Percentiles rank a stretch among this genome's conserved stretches.
phyloP scores from a whole-genome alignment of 805 yeast species.

The Metschnikowia drakensbergensis region DNA sequence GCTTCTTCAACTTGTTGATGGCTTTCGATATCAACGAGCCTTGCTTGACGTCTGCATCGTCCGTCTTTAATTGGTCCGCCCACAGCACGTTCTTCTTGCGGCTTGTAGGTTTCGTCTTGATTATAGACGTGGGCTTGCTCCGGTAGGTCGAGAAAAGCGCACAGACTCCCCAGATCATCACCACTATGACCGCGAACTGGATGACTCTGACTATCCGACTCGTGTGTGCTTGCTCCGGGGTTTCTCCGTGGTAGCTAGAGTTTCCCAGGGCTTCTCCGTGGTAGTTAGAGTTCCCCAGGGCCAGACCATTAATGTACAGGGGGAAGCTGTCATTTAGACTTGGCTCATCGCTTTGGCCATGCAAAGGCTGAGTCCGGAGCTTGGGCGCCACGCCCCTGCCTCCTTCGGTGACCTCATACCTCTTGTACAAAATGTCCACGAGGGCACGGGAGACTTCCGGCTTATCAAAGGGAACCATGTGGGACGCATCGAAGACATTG shows the following conservation, averaged over 20 bases:
- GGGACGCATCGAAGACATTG: slow-evolving; percentile 72
- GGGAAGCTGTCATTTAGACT: neutral
- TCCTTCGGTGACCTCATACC: slow-evolving; percentile 13
- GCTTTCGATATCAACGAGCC: slow-evolving; percentile 37
- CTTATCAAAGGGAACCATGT: slow-evolving; percentile 89
- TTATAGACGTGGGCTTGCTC: slow-evolving; percentile 40
- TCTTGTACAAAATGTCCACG: slow-evolving; percentile 45
- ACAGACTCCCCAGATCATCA: slow-evolving; percentile 40
- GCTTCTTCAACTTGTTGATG: slow-evolving; percentile 29
- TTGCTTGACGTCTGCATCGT: slow-evolving; percentile 21
- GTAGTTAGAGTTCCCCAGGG: neutral
- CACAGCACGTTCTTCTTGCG: slow-evolving; percentile 45
- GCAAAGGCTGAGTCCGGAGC: slow-evolving; percentile 7
- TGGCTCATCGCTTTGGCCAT: neutral
- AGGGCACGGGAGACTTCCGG: slow-evolving; percentile 69
- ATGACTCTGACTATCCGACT: slow-evolving; percentile 34
- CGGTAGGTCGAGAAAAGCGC: slow-evolving; percentile 35
- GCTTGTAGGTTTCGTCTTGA: slow-evolving; percentile 31
- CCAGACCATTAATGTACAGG: no score
- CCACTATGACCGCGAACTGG: slow-evolving; percentile 36
- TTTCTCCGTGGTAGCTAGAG: neutral
- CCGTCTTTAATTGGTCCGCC: slow-evolving; percentile 43
- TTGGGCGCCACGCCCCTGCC: slow-evolving; percentile 15
- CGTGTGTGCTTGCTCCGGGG: slow-evolving; percentile 7
- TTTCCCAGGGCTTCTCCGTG: neutral